Percentiles rank a stretch among this genome's conserved stretches.
Evolutionary conservation across 331 rosid genomes (phyloP).

Genomic region (Quercus phellos): DNA sequence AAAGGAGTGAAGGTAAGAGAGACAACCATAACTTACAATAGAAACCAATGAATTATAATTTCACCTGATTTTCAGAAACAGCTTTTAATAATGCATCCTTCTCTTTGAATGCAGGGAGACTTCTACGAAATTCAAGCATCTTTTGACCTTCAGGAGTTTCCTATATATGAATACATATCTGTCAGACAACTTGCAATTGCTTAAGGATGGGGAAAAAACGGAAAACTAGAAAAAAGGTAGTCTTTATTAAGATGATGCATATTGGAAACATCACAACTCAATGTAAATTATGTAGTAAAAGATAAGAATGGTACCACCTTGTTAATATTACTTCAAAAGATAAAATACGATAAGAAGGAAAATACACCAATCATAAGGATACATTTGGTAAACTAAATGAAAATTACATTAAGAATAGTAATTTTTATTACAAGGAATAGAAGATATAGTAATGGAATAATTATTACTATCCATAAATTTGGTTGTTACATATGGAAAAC

Average conservation of each 20-base stretch:
- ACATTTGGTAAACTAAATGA: too few species aligned
- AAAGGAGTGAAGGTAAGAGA: background rate
- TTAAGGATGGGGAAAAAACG: background rate
- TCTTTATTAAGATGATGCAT: too few species aligned
- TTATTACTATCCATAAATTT: too few species aligned
- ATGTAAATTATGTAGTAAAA: too few species aligned
- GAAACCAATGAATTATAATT: background rate
- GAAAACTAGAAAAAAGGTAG: background rate
- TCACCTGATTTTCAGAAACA: conserved; percentile 50
- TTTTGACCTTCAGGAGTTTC: conserved; percentile 47
- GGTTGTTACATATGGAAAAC: too few species aligned
- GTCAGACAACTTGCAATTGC: background rate
- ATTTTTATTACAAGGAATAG: too few species aligned
- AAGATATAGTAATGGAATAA: too few species aligned
- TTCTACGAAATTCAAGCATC: conserved; percentile 51
- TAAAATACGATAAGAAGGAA: background rate
- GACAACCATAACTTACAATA: background rate
- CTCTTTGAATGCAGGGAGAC: conserved; percentile 53
- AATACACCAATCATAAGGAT: background rate
- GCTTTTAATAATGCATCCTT: conserved; percentile 42
- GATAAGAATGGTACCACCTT: background rate
- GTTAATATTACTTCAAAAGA: background rate
- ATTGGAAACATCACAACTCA: too few species aligned
- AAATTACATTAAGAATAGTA: too few species aligned
- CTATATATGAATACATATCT: conserved; percentile 20